These are phyloP conservation scores for Hypoxylon cercidicola DNA, from an alignment of 495 filamentous ascomycete genomes.

Conservation along the genomic window DNA sequence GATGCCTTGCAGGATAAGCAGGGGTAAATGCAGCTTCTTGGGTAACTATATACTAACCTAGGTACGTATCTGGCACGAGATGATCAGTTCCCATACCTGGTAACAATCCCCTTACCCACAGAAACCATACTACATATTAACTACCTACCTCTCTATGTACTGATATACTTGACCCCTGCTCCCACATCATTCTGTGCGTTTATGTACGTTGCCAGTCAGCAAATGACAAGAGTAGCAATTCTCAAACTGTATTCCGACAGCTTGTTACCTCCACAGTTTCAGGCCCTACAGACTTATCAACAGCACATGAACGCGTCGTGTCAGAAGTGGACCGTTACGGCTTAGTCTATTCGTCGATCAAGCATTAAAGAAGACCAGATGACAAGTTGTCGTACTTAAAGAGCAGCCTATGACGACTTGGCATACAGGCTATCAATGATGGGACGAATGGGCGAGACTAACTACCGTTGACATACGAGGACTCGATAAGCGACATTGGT, in stretches of 20 bases:
- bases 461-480: constrained; percentile 6
- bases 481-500: constrained; percentile 4
- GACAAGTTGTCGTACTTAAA: constrained; percentile 20
- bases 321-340: constrained; percentile 35
- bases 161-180: constrained; percentile 1
- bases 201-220: constrained; percentile 5
- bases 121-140: background rate
- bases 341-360: constrained; percentile 28
- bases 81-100: background rate
- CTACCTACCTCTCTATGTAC: background rate
- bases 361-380: constrained; percentile 31
- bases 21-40: constrained; percentile 10
- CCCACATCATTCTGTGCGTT: constrained; percentile 15
- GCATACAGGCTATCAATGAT: constrained; percentile 11
- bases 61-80: background rate
- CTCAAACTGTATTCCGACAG: constrained; percentile 44
- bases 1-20: constrained; percentile 12
- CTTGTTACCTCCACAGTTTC: constrained; percentile 46
- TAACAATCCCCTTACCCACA: constrained; percentile 38
- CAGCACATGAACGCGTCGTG: constrained; percentile 32
- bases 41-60: background rate
- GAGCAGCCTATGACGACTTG: constrained; percentile 6
- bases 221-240: constrained; percentile 34
- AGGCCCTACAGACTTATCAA: constrained; percentile 17
- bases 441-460: constrained; percentile 27